Evolutionary conservation across 306 rosid species (phyloP).

Genomic region (Vicia villosa): DNA sequence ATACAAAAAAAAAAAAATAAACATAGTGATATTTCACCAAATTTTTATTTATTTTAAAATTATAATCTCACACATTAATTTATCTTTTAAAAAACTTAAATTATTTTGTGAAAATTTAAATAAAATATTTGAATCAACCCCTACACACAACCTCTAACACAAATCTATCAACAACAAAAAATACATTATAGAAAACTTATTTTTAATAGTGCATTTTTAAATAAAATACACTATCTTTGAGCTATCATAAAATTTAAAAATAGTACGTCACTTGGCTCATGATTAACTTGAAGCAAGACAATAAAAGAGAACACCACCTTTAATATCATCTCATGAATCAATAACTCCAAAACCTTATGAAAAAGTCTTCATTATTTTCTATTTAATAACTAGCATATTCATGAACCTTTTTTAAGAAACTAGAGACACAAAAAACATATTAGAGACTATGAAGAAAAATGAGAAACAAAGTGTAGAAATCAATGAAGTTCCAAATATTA

Average conservation of each 20-base stretch:
- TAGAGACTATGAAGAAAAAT: slow-evolving; percentile 36
- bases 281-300: not conserved
- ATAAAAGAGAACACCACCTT: slow-evolving; percentile 10
- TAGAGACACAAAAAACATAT: not conserved
- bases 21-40: too few species aligned
- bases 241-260: not conserved
- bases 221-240: too few species aligned
- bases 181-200: too few species aligned
- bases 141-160: too few species aligned
- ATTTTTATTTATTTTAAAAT: too few species aligned
- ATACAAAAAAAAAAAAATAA: too few species aligned
- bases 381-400: not conserved
- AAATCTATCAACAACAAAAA: too few species aligned
- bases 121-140: too few species aligned
- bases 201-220: too few species aligned
- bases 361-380: not conserved
- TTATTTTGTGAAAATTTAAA: too few species aligned
- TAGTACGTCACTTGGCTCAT: not conserved
- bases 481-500: slow-evolving; percentile 35
- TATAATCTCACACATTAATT: too few species aligned
- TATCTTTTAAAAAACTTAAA: too few species aligned
- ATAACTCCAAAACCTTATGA: not conserved
- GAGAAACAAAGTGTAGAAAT: slow-evolving; percentile 40
- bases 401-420: not conserved
- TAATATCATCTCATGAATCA: slow-evolving; percentile 9